A percentile compares a stretch with the other conserved stretches of the same genome.
Conservation (phyloP, 106 monocot genomes). For the Dendrobium chrysotoxum region DNA sequence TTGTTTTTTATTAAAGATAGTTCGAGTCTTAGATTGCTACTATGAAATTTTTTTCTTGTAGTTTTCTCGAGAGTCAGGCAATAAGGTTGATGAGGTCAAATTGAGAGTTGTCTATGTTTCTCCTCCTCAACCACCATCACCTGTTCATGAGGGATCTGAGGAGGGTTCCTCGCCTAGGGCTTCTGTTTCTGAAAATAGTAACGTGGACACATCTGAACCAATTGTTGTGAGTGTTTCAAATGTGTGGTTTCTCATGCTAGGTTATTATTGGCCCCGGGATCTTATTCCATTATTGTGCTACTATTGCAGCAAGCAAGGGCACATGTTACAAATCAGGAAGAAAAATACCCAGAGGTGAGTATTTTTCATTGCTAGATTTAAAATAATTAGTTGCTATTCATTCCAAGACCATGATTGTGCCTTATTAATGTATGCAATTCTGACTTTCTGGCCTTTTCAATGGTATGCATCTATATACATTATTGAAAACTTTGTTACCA, state of each 20-base stretch:
- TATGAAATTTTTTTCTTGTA: conserved; percentile 11
- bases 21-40: background rate
- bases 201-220: conserved; percentile 19
- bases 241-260: background rate
- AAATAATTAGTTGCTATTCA: background rate
- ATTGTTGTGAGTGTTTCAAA: conserved; percentile 24
- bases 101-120: conserved; percentile 63
- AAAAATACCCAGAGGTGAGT: conserved; percentile 48
- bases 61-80: conserved; percentile 76
- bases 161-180: conserved; percentile 66
- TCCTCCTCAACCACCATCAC: conserved; percentile 71
- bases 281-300: background rate
- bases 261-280: background rate
- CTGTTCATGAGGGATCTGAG: conserved; percentile 70
- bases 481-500: background rate
- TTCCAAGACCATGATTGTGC: background rate
- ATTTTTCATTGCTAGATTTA: background rate
- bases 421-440: background rate
- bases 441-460: background rate
- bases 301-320: conserved; percentile 40
- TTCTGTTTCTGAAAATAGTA: conserved; percentile 34
- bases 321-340: conserved; percentile 30
- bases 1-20: background rate
- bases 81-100: conserved; percentile 71
- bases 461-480: background rate